phyloP scores from a whole-genome alignment of 371 early-diverging fungal species.

The Blastocladiella emersonii region DNA sequence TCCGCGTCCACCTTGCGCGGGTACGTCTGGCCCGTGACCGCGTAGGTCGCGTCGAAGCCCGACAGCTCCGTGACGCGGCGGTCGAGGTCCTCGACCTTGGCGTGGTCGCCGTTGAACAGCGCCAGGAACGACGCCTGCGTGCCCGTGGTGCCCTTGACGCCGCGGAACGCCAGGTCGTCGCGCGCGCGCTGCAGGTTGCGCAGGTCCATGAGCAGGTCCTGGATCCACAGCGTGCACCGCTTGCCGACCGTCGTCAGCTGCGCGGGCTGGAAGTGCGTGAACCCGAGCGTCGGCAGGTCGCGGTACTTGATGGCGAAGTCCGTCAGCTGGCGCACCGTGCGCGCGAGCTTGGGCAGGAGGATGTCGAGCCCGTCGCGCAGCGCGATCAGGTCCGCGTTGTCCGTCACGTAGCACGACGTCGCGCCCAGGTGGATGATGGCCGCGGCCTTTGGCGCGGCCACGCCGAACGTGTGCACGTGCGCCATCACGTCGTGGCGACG shows the following conservation, averaged over 20 bases:
- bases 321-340: constrained; percentile 60
- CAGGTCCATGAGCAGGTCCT: constrained; percentile 89
- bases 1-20: constrained; percentile 95
- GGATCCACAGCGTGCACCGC: constrained; percentile 88
- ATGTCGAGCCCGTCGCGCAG: constrained; percentile 87
- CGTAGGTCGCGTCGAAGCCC: constrained; percentile 71
- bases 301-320: constrained; percentile 66
- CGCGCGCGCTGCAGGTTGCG: constrained; percentile 82
- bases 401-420: constrained; percentile 94
- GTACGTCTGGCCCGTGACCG: constrained; percentile 95
- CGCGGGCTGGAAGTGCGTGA: constrained; percentile 97
- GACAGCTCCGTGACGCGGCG: constrained; percentile 73
- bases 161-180: constrained; percentile 79
- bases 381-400: constrained; percentile 91
- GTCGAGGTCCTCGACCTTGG: constrained; percentile 81
- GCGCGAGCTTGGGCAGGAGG: constrained; percentile 72
- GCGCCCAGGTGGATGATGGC: constrained; percentile 95
- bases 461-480: constrained; percentile 90
- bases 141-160: constrained; percentile 97
- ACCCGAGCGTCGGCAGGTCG: constrained; percentile 85
- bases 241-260: constrained; percentile 96
- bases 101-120: constrained; percentile 87
- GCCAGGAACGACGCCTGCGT: constrained; percentile 95
- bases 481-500: constrained; percentile 98
- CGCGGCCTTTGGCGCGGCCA: constrained; percentile 79